phyloP scores from a whole-genome alignment of 495 filamentous ascomycete species.

The Penicillium dipodomyicola region DNA sequence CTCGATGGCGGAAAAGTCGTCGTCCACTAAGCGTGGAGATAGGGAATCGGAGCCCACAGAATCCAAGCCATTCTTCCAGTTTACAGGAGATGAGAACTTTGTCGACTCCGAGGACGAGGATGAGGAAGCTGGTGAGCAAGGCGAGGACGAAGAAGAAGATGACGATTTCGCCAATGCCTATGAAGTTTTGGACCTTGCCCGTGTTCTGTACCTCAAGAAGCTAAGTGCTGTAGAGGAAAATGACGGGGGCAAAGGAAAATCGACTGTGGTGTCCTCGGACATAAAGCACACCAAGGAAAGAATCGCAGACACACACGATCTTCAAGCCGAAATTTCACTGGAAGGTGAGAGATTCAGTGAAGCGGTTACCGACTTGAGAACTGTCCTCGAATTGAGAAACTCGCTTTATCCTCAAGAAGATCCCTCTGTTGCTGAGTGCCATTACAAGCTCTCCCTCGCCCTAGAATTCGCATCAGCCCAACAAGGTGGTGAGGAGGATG shows the following conservation, averaged over 20 bases:
- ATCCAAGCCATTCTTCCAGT: slow-evolving; percentile 79
- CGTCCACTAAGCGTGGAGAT: slow-evolving; percentile 38
- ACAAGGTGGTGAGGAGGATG: slow-evolving; percentile 47
- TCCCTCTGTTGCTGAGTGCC: slow-evolving; percentile 82
- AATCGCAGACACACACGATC: slow-evolving; percentile 85
- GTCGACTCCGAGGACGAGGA: slow-evolving; percentile 73
- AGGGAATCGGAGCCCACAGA: slow-evolving; percentile 37
- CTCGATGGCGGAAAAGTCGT: slow-evolving; percentile 31
- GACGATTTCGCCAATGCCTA: slow-evolving; percentile 90
- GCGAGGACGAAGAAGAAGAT: slow-evolving; percentile 68
- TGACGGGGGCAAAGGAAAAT: slow-evolving; percentile 48
- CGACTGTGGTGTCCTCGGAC: slow-evolving; percentile 46
- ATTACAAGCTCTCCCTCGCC: slow-evolving; percentile 93
- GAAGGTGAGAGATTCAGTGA: slow-evolving; percentile 87
- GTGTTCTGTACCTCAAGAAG: slow-evolving; percentile 69
- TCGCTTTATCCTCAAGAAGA: slow-evolving; percentile 75
- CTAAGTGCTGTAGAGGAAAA: slow-evolving; percentile 52
- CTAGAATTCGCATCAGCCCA: slow-evolving; percentile 89
- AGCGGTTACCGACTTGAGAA: slow-evolving; percentile 75
- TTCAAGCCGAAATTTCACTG: slow-evolving; percentile 88
- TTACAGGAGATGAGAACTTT: slow-evolving; percentile 91
- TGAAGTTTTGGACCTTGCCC: slow-evolving; percentile 86
- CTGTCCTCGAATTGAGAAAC: slow-evolving; percentile 71
- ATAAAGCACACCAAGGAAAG: slow-evolving; percentile 71
- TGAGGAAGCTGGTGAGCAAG: slow-evolving; percentile 45